A percentile compares a stretch with the other conserved stretches of the same genome.
Evolutionary conservation across 352 stramenopile genomes (phyloP).

Genomic region (Blastocystis sp.): DNA sequence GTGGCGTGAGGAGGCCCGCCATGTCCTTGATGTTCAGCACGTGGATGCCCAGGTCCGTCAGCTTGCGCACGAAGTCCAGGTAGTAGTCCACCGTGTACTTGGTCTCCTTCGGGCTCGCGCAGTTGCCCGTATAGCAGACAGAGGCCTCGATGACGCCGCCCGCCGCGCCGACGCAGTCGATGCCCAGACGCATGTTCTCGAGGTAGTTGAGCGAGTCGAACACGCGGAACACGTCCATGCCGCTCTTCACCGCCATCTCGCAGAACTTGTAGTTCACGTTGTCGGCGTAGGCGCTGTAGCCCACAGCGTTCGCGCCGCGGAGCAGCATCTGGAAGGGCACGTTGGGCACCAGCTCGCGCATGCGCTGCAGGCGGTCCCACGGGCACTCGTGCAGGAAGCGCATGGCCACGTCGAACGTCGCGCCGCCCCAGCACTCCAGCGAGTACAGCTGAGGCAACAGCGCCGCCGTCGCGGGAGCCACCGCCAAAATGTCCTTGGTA

Average conservation of each 20-base stretch:
- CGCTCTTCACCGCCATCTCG: slow-evolving; percentile 85
- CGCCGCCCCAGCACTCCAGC: slow-evolving; percentile 92
- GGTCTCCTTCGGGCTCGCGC: slow-evolving; percentile 80
- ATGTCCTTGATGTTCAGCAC: slow-evolving; percentile 98
- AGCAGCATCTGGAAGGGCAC: slow-evolving; percentile 95
- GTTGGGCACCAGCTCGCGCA: slow-evolving; percentile 88
- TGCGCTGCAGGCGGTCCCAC: slow-evolving; percentile 85
- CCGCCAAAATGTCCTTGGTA: slow-evolving; percentile 91
- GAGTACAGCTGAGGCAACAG: slow-evolving; percentile 89
- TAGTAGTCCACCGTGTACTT: slow-evolving; percentile 77
- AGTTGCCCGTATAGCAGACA: slow-evolving; percentile 93
- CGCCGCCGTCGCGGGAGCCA: slow-evolving; percentile 85
- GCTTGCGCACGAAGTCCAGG: slow-evolving; percentile 76
- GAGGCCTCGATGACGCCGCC: slow-evolving; percentile 91
- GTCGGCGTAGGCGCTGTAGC: slow-evolving; percentile 92
- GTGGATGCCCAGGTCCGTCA: slow-evolving; percentile 88
- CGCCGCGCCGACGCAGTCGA: slow-evolving; percentile 88
- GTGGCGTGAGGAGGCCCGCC: slow-evolving; percentile 91
- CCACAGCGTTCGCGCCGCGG: slow-evolving; percentile 89
- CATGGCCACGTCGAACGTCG: slow-evolving; percentile 95
- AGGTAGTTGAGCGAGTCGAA: slow-evolving; percentile 98
- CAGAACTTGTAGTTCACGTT: slow-evolving; percentile 95
- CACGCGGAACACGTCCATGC: slow-evolving; percentile 95
- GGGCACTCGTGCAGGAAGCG: slow-evolving; percentile 92
- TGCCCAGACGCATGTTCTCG: slow-evolving; percentile 89